These are phyloP conservation scores for Taxillus chinensis DNA, from an alignment of 164 flowering plant genomes.

Conservation along the genomic window DNA sequence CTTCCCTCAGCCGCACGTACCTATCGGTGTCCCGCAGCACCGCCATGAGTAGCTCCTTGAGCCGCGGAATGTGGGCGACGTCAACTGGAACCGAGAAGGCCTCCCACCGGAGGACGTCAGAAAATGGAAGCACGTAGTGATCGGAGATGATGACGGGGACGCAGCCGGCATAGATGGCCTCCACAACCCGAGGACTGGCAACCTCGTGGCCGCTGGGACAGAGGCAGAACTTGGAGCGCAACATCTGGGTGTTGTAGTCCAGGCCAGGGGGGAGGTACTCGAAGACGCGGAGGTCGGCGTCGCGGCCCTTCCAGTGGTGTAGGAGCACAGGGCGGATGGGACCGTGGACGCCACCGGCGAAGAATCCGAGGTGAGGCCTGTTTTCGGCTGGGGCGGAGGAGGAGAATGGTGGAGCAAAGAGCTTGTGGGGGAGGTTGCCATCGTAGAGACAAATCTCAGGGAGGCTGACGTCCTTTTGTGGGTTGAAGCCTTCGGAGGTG, in stretches of 20 bases:
- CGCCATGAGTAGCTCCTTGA: slow-evolving; percentile 41
- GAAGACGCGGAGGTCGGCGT: slow-evolving; percentile 41
- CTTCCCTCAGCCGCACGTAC: slow-evolving; percentile 32
- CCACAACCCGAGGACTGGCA: slow-evolving; percentile 36
- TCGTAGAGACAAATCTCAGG: slow-evolving; percentile 51
- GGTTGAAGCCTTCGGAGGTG: slow-evolving; percentile 72
- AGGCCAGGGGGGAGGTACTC: slow-evolving; percentile 45
- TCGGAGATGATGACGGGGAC: slow-evolving; percentile 39
- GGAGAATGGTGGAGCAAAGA: slow-evolving; percentile 27
- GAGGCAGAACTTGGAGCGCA: slow-evolving; percentile 50
- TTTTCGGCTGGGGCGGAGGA: slow-evolving; percentile 11
- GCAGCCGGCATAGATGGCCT: slow-evolving; percentile 36
- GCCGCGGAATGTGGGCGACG: slow-evolving; percentile 40
- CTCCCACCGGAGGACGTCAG: slow-evolving; percentile 36
- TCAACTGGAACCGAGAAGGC: slow-evolving; percentile 45
- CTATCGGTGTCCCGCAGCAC: slow-evolving; percentile 20
- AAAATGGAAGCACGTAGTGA: slow-evolving; percentile 25
- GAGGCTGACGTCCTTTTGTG: slow-evolving; percentile 54
- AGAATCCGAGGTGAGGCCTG: slow-evolving; percentile 54
- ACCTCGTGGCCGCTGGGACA: slow-evolving; percentile 63
- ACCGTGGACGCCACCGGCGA: slow-evolving; percentile 76
- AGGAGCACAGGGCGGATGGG: slow-evolving; percentile 47
- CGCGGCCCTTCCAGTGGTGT: slow-evolving; percentile 47
- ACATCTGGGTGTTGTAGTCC: slow-evolving; percentile 47
- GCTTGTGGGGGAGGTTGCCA: slow-evolving; percentile 27